Percentiles rank a stretch among this genome's conserved stretches.
phyloP scores from a whole-genome alignment of 1,284 basidiomycete species.

The Neolentinus lepideus region DNA sequence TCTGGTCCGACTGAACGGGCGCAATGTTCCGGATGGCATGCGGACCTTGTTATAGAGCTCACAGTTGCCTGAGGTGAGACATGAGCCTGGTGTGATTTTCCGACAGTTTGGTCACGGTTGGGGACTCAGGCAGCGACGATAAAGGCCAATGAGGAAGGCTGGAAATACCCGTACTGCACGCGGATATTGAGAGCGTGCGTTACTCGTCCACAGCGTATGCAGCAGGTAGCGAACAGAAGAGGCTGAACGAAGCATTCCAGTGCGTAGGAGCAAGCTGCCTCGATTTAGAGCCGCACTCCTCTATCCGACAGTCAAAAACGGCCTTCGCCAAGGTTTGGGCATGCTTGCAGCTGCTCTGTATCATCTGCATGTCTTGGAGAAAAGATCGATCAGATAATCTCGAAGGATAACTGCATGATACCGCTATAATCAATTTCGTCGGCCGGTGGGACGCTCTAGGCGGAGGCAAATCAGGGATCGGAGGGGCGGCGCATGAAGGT shows the following conservation, averaged over 20 bases:
- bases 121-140: too few species aligned
- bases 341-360: not conserved
- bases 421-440: not conserved
- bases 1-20: too few species aligned
- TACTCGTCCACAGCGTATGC: not conserved
- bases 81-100: too few species aligned
- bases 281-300: not conserved
- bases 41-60: too few species aligned
- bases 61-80: too few species aligned
- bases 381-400: conserved; percentile 1
- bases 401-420: not conserved
- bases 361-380: not conserved
- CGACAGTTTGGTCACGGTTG: too few species aligned
- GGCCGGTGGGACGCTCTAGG: not conserved
- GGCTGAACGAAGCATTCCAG: not conserved
- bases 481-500: not conserved
- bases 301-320: not conserved
- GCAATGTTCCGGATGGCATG: too few species aligned
- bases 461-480: too few species aligned
- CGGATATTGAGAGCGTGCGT: not conserved
- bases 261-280: not conserved
- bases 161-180: not conserved
- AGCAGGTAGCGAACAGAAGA: not conserved
- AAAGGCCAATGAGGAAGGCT: not conserved
- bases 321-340: not conserved